Base-by-base conservation (phyloP, 495 filamentous ascomycete genomes). In the Emericellopsis terricola region DNA sequence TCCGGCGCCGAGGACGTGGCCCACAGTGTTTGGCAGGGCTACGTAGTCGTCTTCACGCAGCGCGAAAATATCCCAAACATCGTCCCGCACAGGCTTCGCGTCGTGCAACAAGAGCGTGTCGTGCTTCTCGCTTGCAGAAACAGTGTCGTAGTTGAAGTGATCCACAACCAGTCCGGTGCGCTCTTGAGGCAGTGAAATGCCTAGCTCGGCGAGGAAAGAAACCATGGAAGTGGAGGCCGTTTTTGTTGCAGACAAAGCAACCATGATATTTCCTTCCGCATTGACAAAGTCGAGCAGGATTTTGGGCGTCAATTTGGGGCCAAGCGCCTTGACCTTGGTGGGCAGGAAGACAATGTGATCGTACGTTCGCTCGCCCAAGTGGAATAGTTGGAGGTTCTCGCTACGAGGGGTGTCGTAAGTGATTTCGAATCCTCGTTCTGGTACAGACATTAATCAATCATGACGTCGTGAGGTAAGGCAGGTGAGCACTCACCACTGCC, bases 271-370 rank as follows among this genome's bases (percentile, higher is more conserved):
- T 53, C 91, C 91, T 28, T 86, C 68, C 16, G 75, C 71, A 57
- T 89, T 85, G 55, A 91, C 59, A 64, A 94, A 97, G 40, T 96
- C 72, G 47, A 94, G 71, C 41, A 97, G 71, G 46, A 77, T 60
- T 44, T 82, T 80, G 26, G 87, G 80, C 19, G 82, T 89, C 42
- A 97, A 61, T 33, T 76, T 66, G 38, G 89, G 89, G 20, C 89
- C 89, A 36, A 92, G 75, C 28, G 82, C 82, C 66, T 94, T 96
- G 3, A 80, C 72, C 56, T 81, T 87, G 13, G 77, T 66, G 16
- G 89, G 89, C 19, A 96, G 70, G 39, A 97, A 65, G 33, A 96
- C 52, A 33, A 94, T 56, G 48, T 97, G 87, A 60, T 94, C 89
- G 53, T 85, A 94, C 40, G 71, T 68, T 52, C 73, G 73, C 56